Conservation (phyloP, 306 rosid species). For the Ammopiptanthus mongolicus region DNA sequence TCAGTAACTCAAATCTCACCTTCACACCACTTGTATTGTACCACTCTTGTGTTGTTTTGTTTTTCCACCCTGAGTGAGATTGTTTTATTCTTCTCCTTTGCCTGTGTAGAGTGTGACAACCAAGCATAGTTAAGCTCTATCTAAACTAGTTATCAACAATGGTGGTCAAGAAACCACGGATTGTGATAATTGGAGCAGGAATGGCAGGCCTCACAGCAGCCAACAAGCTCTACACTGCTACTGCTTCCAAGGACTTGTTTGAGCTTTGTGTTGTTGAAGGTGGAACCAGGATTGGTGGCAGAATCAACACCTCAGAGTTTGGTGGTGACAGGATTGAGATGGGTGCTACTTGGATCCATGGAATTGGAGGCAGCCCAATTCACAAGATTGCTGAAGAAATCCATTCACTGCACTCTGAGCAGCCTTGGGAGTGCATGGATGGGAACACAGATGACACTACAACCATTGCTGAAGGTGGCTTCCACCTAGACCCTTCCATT, state of each 20-base stretch:
- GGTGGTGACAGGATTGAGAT: conserved; percentile 90
- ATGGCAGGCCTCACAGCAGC: conserved; percentile 98
- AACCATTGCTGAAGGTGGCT: conserved; percentile 80
- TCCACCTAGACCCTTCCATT: conserved; percentile 35
- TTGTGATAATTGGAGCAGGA: conserved; percentile 95
- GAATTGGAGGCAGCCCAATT: conserved; percentile 85
- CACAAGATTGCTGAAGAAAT: conserved; percentile 68
- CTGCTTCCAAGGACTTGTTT: conserved; percentile 47
- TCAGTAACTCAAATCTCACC: conserved; percentile 55
- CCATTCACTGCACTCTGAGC: conserved; percentile 63
- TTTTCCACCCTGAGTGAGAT: background rate
- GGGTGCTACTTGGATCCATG: conserved; percentile 99
- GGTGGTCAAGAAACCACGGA: conserved; percentile 72
- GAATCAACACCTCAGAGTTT: conserved; percentile 85
- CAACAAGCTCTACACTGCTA: conserved; percentile 64
- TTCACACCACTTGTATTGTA: conserved; percentile 30
- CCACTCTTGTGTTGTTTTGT: background rate
- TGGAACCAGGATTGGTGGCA: conserved; percentile 84
- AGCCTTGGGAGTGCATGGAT: conserved; percentile 99
- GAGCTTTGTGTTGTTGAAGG: conserved; percentile 84
- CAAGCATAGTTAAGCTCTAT: background rate
- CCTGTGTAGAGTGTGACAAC: background rate
- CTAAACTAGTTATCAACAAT: conserved; percentile 30
- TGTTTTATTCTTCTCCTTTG: background rate
- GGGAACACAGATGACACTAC: conserved; percentile 49